Conservation (phyloP, 495 filamentous ascomycete genomes). For the Letharia lupina region DNA sequence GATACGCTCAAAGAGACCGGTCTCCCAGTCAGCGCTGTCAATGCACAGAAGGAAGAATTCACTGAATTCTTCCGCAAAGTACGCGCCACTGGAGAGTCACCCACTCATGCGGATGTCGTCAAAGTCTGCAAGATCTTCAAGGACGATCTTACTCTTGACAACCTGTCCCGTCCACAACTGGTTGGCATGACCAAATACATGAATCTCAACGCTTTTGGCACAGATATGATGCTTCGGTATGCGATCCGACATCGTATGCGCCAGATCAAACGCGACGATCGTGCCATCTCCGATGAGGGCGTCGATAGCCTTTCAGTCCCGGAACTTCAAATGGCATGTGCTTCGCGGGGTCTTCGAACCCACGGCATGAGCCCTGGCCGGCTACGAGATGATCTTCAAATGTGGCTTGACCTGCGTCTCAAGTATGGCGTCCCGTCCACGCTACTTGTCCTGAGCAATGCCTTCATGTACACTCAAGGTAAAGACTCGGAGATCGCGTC, state of each 20-base stretch:
- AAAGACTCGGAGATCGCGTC: constrained; percentile 80
- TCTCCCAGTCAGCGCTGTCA: constrained; percentile 74
- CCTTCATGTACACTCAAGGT: constrained; percentile 88
- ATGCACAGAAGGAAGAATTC: constrained; percentile 88
- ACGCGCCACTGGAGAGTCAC: constrained; percentile 80
- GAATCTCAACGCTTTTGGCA: constrained; percentile 94
- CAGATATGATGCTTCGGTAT: constrained; percentile 95
- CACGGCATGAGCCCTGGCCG: constrained; percentile 80
- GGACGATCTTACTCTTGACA: constrained; percentile 95
- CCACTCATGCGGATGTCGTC: constrained; percentile 84
- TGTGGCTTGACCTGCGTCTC: constrained; percentile 90
- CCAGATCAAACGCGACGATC: constrained; percentile 97
- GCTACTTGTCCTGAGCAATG: constrained; percentile 89
- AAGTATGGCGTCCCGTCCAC: constrained; percentile 92
- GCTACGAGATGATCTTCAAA: constrained; percentile 82
- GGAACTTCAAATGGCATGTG: constrained; percentile 86
- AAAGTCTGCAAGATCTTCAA: constrained; percentile 99
- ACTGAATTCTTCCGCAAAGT: constrained; percentile 97
- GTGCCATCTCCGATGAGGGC: constrained; percentile 89
- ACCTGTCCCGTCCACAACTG: constrained; percentile 87
- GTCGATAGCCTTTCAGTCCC: constrained; percentile 87
- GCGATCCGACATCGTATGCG: constrained; percentile 96
- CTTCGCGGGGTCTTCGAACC: constrained; percentile 84
- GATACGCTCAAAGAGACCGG: constrained; percentile 89
- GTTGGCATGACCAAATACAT: constrained; percentile 98